Percentiles rank a stretch among this genome's conserved stretches.
Evolutionary conservation across 306 rosid genomes (phyloP).

Genomic region (Lathyrus tuberosus): DNA sequence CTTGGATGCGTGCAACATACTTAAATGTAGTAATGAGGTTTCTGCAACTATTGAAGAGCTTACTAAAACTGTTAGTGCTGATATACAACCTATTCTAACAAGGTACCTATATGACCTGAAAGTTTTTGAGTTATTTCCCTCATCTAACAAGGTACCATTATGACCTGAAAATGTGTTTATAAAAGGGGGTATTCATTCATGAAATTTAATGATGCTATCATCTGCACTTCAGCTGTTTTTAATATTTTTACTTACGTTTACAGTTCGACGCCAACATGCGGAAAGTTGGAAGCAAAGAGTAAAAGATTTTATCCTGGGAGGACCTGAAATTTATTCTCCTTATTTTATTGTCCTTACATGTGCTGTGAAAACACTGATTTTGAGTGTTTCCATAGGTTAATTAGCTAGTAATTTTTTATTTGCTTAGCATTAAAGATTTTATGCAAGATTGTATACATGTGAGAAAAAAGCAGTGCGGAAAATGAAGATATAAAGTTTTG

Average conservation of each 20-base stretch:
- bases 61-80: too few species aligned
- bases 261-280: background rate
- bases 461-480: too few species aligned
- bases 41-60: background rate
- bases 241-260: background rate
- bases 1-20: constrained; percentile 57
- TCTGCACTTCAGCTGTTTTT: background rate
- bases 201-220: background rate
- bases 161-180: too few species aligned
- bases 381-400: too few species aligned
- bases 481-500: too few species aligned
- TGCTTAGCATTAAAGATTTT: background rate
- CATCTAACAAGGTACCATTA: too few species aligned
- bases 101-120: too few species aligned
- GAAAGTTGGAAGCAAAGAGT: background rate
- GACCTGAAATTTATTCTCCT: background rate
- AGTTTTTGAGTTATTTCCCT: too few species aligned
- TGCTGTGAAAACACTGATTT: too few species aligned
- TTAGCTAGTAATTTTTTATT: too few species aligned
- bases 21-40: constrained; percentile 47
- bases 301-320: background rate
- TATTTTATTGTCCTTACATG: too few species aligned
- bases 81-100: too few species aligned
- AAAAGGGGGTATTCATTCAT: background rate
- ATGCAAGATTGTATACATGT: background rate